Conservation (phyloP, 305 asterid species). For the Plantago coronopus region DNA sequence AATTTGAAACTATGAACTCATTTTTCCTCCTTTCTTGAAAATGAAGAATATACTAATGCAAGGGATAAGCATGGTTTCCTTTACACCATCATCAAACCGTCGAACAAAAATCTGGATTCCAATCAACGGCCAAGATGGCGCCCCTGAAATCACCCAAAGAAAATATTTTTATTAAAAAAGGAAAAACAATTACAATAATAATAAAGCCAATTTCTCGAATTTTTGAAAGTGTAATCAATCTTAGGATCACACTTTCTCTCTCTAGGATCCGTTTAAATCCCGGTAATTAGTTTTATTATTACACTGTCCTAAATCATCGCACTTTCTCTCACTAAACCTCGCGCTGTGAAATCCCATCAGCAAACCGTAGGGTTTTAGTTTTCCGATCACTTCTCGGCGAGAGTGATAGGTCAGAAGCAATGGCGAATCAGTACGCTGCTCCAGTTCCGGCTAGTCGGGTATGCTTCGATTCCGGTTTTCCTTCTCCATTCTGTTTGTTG, state of each 20-base stretch:
- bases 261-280: neutral
- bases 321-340: neutral
- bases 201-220: neutral
- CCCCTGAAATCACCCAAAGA: no score
- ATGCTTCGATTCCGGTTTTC: neutral
- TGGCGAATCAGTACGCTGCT: conserved; percentile 18
- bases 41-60: no score
- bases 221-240: neutral
- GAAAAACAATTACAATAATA: neutral
- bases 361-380: conserved; percentile 1
- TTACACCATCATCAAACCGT: no score
- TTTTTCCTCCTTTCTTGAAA: no score
- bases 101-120: no score
- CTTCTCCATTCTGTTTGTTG: neutral
- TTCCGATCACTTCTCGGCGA: neutral
- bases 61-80: no score
- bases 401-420: neutral
- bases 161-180: no score
- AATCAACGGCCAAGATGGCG: no score
- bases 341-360: neutral
- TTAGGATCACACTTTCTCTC: neutral
- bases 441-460: conserved; percentile 21
- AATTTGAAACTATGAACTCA: no score
- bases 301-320: neutral
- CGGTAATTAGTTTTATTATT: neutral